phyloP scores from a whole-genome alignment of 805 yeast genomes.

The Candida succiphila region DNA sequence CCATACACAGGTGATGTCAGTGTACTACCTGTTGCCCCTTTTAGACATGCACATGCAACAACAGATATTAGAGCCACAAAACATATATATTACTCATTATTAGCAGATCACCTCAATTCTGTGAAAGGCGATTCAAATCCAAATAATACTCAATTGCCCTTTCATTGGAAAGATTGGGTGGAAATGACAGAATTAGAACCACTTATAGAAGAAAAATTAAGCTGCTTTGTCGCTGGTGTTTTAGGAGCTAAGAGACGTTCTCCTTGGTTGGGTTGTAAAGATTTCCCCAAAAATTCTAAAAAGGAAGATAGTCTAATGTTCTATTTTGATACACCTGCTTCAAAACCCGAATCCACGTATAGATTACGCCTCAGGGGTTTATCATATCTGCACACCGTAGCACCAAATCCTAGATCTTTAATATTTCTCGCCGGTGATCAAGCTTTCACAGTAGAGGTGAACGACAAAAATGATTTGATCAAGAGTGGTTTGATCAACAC shows the following conservation, averaged over 20 bases:
- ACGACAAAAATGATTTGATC: slow-evolving; percentile 19
- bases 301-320: slow-evolving; percentile 12
- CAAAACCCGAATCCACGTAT: slow-evolving; percentile 25
- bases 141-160: slow-evolving; percentile 26
- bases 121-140: no score
- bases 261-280: slow-evolving; percentile 31
- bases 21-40: slow-evolving; percentile 29
- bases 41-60: slow-evolving; percentile 23
- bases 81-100: slow-evolving; percentile 22
- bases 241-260: slow-evolving; percentile 28
- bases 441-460: slow-evolving; percentile 26
- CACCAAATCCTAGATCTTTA: slow-evolving; percentile 33
- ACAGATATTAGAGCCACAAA: slow-evolving; percentile 25
- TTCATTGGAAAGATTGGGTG: slow-evolving; percentile 50
- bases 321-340: slow-evolving; percentile 16
- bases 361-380: slow-evolving; percentile 28
- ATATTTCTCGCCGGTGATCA: slow-evolving; percentile 31
- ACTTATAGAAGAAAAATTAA: slow-evolving; percentile 27
- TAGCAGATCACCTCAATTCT: no score
- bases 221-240: slow-evolving; percentile 35
- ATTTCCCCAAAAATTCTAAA: slow-evolving; percentile 8
- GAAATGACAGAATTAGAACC: slow-evolving; percentile 34
- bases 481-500: slow-evolving; percentile 24
- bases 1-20: slow-evolving; percentile 21
- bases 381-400: slow-evolving; percentile 31